A percentile compares a stretch with the other conserved stretches of the same genome.
Conservation (phyloP, 805 yeast species). For the Nakazawaea molendinolei region DNA sequence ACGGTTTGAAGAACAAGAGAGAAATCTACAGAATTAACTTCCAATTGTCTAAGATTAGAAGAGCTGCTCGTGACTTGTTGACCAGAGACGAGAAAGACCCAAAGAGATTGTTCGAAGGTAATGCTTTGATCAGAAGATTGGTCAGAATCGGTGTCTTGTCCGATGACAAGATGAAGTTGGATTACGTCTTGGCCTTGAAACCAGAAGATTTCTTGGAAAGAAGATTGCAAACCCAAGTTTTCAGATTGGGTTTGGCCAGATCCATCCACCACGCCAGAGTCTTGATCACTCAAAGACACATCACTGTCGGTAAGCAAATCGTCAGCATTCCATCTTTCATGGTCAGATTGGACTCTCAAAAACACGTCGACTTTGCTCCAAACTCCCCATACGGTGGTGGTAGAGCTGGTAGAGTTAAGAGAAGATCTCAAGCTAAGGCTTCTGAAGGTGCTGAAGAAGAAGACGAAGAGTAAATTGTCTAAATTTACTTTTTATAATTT, state of each 20-base stretch:
- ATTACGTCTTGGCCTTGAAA: constrained; percentile 97
- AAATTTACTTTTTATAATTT: constrained; percentile 8
- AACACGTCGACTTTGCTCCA: constrained; percentile 99
- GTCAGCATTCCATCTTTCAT: constrained; percentile 98
- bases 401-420: constrained; percentile 99
- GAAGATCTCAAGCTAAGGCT: constrained; percentile 76
- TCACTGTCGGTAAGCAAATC: constrained; percentile 99
- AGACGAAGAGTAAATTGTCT: constrained; percentile 44
- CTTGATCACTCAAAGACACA: constrained; percentile 97
- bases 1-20: constrained; percentile 99
- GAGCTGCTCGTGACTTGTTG: constrained; percentile 99
- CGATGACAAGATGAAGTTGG: constrained; percentile 99
- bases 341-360: constrained; percentile 99
- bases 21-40: constrained; percentile 99
- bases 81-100: constrained; percentile 99
- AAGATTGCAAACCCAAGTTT: constrained; percentile 99
- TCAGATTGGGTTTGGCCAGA: constrained; percentile 99
- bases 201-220: constrained; percentile 99
- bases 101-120: constrained; percentile 99
- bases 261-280: constrained; percentile 99
- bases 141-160: constrained; percentile 98
- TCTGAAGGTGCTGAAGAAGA: constrained; percentile 71
- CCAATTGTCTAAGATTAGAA: constrained; percentile 99
- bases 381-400: constrained; percentile 99
- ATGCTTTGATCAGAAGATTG: constrained; percentile 99